Percentiles rank a stretch among this genome's conserved stretches.
Conservation (phyloP, 2,329 filamentous ascomycete species). For the Rugonectria rugulosa region DNA sequence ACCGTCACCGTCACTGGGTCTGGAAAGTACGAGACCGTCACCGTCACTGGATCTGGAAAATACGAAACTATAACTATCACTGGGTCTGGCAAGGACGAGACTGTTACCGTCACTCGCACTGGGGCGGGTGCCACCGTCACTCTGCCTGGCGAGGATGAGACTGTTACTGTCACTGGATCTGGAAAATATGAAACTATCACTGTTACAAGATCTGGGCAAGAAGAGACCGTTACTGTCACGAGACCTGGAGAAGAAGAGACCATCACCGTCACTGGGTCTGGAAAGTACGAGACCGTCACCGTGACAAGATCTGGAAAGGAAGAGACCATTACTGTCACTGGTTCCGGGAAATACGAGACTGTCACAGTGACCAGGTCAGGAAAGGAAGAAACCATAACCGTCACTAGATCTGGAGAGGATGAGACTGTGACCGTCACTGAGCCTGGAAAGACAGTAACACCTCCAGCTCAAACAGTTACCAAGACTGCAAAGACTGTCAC, state of each 20-base stretch:
- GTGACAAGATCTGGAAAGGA: constrained; percentile 3
- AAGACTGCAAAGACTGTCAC: constrained; percentile 1
- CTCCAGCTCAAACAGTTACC: not conserved
- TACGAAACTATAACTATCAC: not conserved
- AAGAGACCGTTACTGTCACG: not conserved
- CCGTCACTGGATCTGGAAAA: not conserved
- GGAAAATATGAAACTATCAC: not conserved
- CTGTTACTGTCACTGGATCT: not conserved
- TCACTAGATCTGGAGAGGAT: not conserved
- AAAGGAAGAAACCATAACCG: constrained; percentile 2
- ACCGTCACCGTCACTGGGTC: not conserved
- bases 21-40: not conserved
- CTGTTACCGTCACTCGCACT: not conserved
- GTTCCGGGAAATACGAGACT: not conserved
- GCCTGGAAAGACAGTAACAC: constrained; percentile 1
- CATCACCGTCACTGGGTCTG: constrained; percentile 2
- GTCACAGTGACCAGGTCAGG: constrained; percentile 2
- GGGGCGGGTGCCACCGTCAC: not conserved
- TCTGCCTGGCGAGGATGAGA: not conserved
- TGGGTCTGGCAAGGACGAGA: not conserved
- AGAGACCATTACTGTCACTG: constrained; percentile 1
- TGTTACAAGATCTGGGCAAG: not conserved
- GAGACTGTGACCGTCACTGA: constrained; percentile 2
- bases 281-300: not conserved
- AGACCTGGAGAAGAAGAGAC: not conserved